phyloP scores from a whole-genome alignment of 768 basidiomycete genomes.

The Filobasidium floriforme region DNA sequence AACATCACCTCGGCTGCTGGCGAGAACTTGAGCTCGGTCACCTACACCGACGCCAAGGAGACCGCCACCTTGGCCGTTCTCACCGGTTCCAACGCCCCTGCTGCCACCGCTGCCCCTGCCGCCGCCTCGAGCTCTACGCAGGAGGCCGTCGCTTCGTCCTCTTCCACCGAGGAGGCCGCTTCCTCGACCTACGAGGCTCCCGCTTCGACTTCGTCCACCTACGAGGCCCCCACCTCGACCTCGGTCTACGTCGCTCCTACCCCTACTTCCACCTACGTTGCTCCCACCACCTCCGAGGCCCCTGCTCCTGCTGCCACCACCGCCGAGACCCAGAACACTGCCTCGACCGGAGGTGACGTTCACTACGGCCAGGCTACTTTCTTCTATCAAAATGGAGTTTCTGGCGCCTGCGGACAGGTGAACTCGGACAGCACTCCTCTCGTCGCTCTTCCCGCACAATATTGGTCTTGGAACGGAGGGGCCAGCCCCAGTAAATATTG shows the following conservation, averaged over 20 bases:
- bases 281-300: constrained; percentile 22
- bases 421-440: constrained; percentile 52
- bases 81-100: constrained; percentile 25
- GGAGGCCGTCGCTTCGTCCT: constrained; percentile 13
- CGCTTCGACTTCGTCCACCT: constrained; percentile 14
- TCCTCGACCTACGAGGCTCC: constrained; percentile 20
- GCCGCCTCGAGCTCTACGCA: constrained; percentile 13
- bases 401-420: constrained; percentile 69
- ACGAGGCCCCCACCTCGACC: constrained; percentile 8
- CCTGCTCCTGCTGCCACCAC: constrained; percentile 20
- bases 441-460: constrained; percentile 50
- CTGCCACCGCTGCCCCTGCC: constrained; percentile 24
- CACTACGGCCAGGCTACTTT: constrained; percentile 48
- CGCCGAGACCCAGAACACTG: constrained; percentile 27
- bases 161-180: constrained; percentile 22
- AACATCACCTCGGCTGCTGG: constrained; percentile 22
- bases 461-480: constrained; percentile 51
- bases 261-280: constrained; percentile 24
- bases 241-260: constrained; percentile 15
- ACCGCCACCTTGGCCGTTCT: constrained; percentile 23
- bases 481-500: constrained; percentile 55
- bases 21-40: constrained; percentile 20
- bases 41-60: constrained; percentile 22
- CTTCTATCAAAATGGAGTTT: constrained; percentile 62
- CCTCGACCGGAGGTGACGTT: constrained; percentile 24